Evolutionary conservation across 176 grass and related monocot genomes (phyloP).

Genomic region (Carex myosuroides): DNA sequence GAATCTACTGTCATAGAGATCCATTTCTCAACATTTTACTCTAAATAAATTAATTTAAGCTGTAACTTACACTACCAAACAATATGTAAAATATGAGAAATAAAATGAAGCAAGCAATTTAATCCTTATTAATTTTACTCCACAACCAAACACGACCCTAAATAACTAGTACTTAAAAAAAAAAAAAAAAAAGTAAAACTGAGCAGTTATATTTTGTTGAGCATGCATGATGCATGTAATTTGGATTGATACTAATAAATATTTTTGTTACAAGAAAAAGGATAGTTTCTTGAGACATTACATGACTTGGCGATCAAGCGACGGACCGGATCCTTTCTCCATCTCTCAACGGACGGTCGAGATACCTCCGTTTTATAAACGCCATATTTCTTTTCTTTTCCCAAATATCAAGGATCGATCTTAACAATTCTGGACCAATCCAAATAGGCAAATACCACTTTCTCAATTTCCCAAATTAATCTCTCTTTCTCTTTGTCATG

Average conservation of each 20-base stretch:
- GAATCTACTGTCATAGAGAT: no score
- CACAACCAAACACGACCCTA: no score
- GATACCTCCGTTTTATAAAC: background rate
- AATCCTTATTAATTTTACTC: no score
- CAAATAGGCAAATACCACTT: background rate
- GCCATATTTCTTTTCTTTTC: background rate
- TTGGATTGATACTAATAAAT: background rate
- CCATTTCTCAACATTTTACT: no score
- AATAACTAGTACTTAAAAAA: background rate
- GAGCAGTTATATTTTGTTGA: background rate
- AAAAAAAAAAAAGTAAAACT: background rate
- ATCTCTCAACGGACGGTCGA: background rate
- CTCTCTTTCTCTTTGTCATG: slow-evolving; percentile 23
- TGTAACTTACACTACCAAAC: no score
- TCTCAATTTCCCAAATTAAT: slow-evolving; percentile 15
- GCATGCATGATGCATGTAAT: background rate
- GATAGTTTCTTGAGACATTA: background rate
- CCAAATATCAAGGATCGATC: background rate
- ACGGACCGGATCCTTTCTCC: background rate
- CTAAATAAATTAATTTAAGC: no score
- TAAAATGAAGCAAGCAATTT: no score
- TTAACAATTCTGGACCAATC: background rate
- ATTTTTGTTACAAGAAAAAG: background rate
- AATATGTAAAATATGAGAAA: no score
- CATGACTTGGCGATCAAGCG: background rate